Percentiles rank a stretch among this genome's conserved stretches.
Evolutionary conservation across 495 filamentous ascomycete species (phyloP).

Genomic region (Xylaria grammica): DNA sequence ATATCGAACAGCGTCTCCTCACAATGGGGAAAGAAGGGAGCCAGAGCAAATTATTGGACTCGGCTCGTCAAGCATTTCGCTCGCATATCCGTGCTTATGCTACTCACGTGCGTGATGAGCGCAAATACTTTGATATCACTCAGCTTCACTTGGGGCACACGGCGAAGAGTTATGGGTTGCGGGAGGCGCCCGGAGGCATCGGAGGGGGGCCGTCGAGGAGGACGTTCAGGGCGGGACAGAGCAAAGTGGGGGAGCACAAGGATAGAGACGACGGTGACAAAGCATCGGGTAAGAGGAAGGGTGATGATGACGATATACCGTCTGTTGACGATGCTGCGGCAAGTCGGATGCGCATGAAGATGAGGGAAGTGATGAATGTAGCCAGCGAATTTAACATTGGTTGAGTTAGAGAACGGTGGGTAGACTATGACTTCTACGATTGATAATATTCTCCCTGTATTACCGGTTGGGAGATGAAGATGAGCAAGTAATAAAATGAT

Average conservation of each 20-base stretch:
- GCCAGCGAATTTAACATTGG: constrained; percentile 91
- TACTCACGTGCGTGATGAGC: constrained; percentile 85
- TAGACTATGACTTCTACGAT: neutral
- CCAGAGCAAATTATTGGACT: constrained; percentile 59
- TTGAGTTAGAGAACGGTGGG: too few species aligned
- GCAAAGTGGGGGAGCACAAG: constrained; percentile 30
- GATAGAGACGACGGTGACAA: constrained; percentile 25
- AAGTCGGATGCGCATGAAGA: constrained; percentile 79
- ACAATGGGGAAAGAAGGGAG: constrained; percentile 36
- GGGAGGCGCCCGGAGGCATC: constrained; percentile 87
- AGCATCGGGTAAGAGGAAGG: constrained; percentile 25
- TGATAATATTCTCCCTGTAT: neutral
- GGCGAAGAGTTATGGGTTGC: constrained; percentile 88
- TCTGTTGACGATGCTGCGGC: constrained; percentile 67
- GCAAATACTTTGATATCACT: constrained; percentile 85
- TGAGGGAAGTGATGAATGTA: constrained; percentile 74
- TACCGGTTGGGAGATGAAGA: neutral
- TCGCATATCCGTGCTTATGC: constrained; percentile 94
- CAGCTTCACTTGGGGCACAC: constrained; percentile 89
- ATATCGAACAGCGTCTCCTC: constrained; percentile 55
- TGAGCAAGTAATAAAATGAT: neutral
- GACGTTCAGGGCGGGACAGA: constrained; percentile 38
- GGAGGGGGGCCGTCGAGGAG: constrained; percentile 50
- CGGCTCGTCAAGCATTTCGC: constrained; percentile 81
- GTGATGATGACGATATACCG: constrained; percentile 47